These are phyloP conservation scores for Hura crepitans DNA, from an alignment of 441 rosid species.

Conservation along the genomic window DNA sequence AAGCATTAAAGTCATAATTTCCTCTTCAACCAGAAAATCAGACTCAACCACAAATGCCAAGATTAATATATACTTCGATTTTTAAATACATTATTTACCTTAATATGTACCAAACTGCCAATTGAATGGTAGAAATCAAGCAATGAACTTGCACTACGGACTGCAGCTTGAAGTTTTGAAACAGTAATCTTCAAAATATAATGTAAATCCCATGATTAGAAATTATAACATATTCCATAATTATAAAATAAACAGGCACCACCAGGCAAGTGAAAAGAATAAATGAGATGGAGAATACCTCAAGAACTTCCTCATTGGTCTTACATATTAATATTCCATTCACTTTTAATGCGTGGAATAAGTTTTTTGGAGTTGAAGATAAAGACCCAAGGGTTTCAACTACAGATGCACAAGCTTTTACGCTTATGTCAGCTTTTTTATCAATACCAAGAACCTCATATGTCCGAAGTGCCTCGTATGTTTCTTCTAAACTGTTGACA, in stretches of 20 bases:
- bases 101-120: conserved; percentile 61
- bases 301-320: conserved; percentile 37
- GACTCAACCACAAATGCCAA: not conserved
- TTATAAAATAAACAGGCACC: not conserved
- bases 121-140: conserved; percentile 71
- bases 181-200: conserved; percentile 43
- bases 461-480: conserved; percentile 71
- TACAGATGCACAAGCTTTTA: conserved; percentile 46
- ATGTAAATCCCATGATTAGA: not conserved
- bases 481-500: conserved; percentile 63
- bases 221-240: conserved; percentile 8
- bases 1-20: not conserved
- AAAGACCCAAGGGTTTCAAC: conserved; percentile 47
- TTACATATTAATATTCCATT: conserved; percentile 61
- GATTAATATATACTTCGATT: not conserved
- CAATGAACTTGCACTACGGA: conserved; percentile 59
- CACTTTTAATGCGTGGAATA: conserved; percentile 61
- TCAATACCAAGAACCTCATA: conserved; percentile 71
- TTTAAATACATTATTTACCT: conserved; percentile 45
- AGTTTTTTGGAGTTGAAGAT: conserved; percentile 57
- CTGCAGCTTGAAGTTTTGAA: conserved; percentile 58
- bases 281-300: conserved; percentile 41
- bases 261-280: not conserved
- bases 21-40: not conserved
- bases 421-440: conserved; percentile 44